These are phyloP conservation scores for Scleromitrula shiraiana DNA, from an alignment of 2,329 filamentous ascomycete species.

Conservation along the genomic window DNA sequence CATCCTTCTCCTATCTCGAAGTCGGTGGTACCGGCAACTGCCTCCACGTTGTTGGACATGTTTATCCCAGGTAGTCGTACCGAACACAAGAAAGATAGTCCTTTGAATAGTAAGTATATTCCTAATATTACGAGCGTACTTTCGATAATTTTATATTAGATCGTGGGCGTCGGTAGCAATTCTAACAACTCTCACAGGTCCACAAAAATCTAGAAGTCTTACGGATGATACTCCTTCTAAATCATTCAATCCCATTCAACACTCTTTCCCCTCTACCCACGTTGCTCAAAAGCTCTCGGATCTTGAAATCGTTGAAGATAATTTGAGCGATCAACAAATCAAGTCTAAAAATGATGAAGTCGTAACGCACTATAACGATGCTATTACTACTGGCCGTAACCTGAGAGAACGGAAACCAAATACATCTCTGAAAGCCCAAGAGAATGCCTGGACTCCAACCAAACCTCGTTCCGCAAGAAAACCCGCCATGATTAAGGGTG, in stretches of 20 bases:
- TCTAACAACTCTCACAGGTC: neutral
- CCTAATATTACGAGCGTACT: too few relatives aligned
- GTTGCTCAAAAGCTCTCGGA: neutral
- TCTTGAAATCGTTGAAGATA: constrained; percentile 3
- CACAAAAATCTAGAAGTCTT: neutral
- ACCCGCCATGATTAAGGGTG: neutral
- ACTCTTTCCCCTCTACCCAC: constrained; percentile 7
- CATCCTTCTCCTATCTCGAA: too few relatives aligned
- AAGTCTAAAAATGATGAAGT: constrained; percentile 10
- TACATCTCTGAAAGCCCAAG: constrained; percentile 19
- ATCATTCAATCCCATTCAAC: constrained; percentile 1
- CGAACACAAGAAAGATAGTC: constrained; percentile 24
- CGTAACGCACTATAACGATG: neutral
- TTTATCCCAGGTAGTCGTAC: constrained; percentile 22
- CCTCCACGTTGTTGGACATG: constrained; percentile 23
- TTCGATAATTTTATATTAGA: too few relatives aligned
- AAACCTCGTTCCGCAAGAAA: neutral
- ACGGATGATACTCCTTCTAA: constrained; percentile 5
- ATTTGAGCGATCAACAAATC: constrained; percentile 4
- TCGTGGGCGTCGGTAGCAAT: too few relatives aligned
- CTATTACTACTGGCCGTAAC: constrained; percentile 4
- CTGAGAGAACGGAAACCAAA: constrained; percentile 19
- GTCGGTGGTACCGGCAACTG: too few relatives aligned
- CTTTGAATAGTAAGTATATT: neutral
- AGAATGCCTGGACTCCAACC: constrained; percentile 15